Percentiles rank a stretch among this genome's conserved stretches.
phyloP scores from a whole-genome alignment of 345 rosid genomes.

The Acer campestre region DNA sequence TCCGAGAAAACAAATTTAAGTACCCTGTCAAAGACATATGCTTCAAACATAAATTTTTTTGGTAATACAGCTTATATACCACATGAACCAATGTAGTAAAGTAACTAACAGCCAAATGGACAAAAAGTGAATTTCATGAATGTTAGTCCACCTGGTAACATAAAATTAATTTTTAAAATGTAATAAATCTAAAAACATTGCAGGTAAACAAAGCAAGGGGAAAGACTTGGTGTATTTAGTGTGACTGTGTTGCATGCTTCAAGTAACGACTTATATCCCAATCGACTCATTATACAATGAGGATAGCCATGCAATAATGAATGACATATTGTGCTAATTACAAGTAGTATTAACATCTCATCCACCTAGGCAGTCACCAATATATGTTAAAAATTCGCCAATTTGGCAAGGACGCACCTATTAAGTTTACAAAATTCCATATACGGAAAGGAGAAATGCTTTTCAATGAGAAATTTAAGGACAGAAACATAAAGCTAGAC shows the following conservation, averaged over 20 bases:
- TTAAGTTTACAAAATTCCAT: not conserved
- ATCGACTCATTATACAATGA: not conserved
- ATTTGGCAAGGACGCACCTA: not conserved
- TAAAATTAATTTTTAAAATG: not conserved
- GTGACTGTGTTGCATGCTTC: not conserved
- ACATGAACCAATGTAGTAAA: not conserved
- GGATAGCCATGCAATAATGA: not conserved
- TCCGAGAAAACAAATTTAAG: conserved; percentile 69
- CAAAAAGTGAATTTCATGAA: not conserved
- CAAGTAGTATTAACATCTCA: not conserved
- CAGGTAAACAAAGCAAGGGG: not conserved
- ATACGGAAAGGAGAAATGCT: not conserved
- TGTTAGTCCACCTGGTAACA: not conserved
- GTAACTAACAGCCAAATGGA: not conserved
- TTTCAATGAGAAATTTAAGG: not conserved
- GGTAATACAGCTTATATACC: not conserved
- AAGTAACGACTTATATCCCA: not conserved
- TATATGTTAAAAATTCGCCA: not conserved
- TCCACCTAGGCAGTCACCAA: not conserved
- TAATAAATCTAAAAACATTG: not conserved
- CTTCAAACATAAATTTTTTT: conserved; percentile 15
- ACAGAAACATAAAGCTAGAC: not conserved
- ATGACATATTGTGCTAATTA: not conserved
- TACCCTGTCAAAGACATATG: conserved; percentile 54
- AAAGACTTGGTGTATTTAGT: not conserved